Base-by-base conservation (phyloP, 2,329 filamentous ascomycete species). In the Cladobotryum mycophilum region DNA sequence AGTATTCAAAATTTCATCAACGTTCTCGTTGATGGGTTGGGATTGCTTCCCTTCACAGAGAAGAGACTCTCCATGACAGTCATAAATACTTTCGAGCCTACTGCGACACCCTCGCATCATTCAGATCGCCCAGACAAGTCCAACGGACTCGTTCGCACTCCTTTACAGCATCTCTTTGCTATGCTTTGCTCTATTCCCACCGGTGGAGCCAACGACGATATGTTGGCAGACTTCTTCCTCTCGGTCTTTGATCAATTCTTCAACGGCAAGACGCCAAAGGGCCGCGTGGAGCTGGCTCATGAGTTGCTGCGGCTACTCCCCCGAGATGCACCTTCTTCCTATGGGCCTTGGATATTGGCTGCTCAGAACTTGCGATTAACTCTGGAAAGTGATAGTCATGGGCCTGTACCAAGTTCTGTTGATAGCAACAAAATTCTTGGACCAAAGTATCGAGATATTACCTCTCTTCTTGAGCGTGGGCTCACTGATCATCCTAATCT, bases 361-460 rank as follows among this genome's bases (percentile, higher is more conserved):
- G 74, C 79, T 14, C 67, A 75, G 38, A 70, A 72, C 25, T 62
- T 81, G 15, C 66, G 66, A 9, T 59, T 64, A 3, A 70, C 70
- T 47, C 57, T 82, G 30, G 69, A 74, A 12, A 37, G 37, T 22
- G 15, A 22, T 17, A 33, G 42, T 15, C 4, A 56, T 5, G 36
- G 51, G 11, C 48, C 56, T n/a, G 62, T 60, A 58, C 53, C 58
- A 13, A 55, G 52, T n/a, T 49, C 54, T 7, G 34, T 56, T 1
- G 58, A 57, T 22, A 61, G 55, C 20, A 71, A 75, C 8, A 67
- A 74, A 52, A 71, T 80, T 35, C 64, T 84, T 48, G 81, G 85
- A 13, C 80, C 82, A 11, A 84, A 89, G 50, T 90, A 88, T 56
- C 82, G 86, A 8, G 81, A 86, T 47, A 70, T 86, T 20, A 75